Evolutionary conservation across 768 basidiomycete species (phyloP).

Genomic region (Clitopilus hobsonii): DNA sequence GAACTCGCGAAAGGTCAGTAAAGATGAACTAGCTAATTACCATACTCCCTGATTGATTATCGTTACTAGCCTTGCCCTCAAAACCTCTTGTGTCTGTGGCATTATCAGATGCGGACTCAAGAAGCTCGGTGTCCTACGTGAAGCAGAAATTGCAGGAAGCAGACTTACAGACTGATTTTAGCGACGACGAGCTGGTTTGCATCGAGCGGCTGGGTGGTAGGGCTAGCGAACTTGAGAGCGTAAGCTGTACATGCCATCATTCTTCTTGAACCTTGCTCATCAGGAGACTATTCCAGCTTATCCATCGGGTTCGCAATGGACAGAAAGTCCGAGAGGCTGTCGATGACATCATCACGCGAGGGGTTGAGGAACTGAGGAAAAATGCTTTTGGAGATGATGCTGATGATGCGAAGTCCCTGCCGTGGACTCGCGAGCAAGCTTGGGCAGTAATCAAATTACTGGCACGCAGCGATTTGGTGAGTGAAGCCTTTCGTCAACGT

Average conservation of each 20-base stretch:
- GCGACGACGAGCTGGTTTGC: conserved; percentile 45
- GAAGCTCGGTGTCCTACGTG: conserved; percentile 78
- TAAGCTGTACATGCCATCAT: conserved; percentile 29
- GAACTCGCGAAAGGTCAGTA: conserved; percentile 70
- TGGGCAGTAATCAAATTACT: conserved; percentile 80
- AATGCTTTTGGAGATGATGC: conserved; percentile 89
- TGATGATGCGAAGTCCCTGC: conserved; percentile 78
- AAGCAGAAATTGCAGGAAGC: conserved; percentile 68
- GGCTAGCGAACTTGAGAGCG: conserved; percentile 83
- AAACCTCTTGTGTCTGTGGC: conserved; percentile 78
- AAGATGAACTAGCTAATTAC: not conserved
- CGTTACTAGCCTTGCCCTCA: conserved; percentile 63
- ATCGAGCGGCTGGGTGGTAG: conserved; percentile 85
- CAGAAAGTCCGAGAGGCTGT: conserved; percentile 74
- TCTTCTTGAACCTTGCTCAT: not conserved
- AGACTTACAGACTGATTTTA: conserved; percentile 49
- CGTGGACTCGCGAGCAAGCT: conserved; percentile 85
- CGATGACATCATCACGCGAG: conserved; percentile 81
- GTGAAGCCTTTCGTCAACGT: conserved; percentile 24
- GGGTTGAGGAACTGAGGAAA: conserved; percentile 82
- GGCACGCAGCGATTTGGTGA: conserved; percentile 46
- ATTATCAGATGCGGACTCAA: conserved; percentile 80
- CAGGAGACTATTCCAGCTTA: conserved; percentile 62
- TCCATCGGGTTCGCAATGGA: conserved; percentile 80
- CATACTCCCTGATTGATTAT: not conserved